Conservation (phyloP, 2,329 filamentous ascomycete species). For the Talaromyces funiculosus region DNA sequence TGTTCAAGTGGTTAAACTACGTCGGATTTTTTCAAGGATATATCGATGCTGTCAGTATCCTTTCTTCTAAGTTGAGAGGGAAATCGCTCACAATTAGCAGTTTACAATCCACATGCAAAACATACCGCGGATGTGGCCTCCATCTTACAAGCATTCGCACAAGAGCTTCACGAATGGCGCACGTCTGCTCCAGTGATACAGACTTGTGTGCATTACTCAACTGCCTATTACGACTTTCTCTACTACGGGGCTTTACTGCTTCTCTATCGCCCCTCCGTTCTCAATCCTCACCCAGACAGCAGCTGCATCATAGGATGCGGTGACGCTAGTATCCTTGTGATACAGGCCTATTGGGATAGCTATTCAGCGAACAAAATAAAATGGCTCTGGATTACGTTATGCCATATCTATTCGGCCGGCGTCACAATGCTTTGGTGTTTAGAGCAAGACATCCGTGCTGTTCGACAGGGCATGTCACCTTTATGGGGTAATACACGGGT, state of each 20-base stretch:
- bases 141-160: constrained; percentile 28
- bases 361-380: constrained; percentile 36
- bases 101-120: constrained; percentile 31
- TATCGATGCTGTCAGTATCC: constrained; percentile 32
- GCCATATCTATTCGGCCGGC: constrained; percentile 35
- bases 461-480: constrained; percentile 25
- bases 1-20: constrained; percentile 31
- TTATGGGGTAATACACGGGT: constrained; percentile 32
- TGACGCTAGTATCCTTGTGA: constrained; percentile 34
- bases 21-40: constrained; percentile 35
- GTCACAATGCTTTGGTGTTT: constrained; percentile 38
- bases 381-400: constrained; percentile 38
- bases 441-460: constrained; percentile 33
- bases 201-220: constrained; percentile 34
- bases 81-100: constrained; percentile 17
- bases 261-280: constrained; percentile 35
- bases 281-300: constrained; percentile 32
- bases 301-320: constrained; percentile 35
- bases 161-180: constrained; percentile 37
- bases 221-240: constrained; percentile 38
- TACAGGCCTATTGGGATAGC: constrained; percentile 37
- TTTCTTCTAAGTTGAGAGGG: background rate
- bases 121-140: constrained; percentile 22
- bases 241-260: constrained; percentile 36
- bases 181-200: constrained; percentile 31